Evolutionary conservation across 306 rosid species (phyloP).

Genomic region (Glycyrrhiza uralensis): DNA sequence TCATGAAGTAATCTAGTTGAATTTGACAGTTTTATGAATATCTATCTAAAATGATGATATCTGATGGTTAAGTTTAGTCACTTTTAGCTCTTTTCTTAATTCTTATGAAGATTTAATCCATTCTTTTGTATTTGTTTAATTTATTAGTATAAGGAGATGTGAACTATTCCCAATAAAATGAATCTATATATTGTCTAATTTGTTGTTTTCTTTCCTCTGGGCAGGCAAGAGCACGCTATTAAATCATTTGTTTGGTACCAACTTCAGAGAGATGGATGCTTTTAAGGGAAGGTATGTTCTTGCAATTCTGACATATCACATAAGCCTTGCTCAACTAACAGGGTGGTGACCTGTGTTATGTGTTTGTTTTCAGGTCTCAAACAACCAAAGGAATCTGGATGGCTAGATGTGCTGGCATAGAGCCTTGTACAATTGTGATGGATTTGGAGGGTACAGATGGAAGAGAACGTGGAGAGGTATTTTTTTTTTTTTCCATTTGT

Average conservation of each 20-base stretch:
- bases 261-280: constrained; percentile 98
- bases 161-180: background rate
- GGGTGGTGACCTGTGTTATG: constrained; percentile 7
- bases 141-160: background rate
- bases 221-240: constrained; percentile 95
- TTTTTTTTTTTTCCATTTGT: background rate
- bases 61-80: background rate
- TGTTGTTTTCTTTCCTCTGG: constrained; percentile 21
- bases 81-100: background rate
- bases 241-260: constrained; percentile 75
- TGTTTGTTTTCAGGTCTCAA: constrained; percentile 75
- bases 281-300: constrained; percentile 82
- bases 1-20: constrained; percentile 14
- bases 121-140: constrained; percentile 6
- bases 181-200: background rate
- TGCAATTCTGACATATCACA: constrained; percentile 2
- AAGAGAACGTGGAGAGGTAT: constrained; percentile 99
- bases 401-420: constrained; percentile 85
- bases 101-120: background rate
- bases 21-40: constrained; percentile 4
- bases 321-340: background rate
- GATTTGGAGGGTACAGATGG: constrained; percentile 99
- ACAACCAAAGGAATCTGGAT: constrained; percentile 99
- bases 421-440: constrained; percentile 94
- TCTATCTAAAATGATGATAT: background rate